phyloP scores from a whole-genome alignment of 257 asterid genomes.

The Fraxinus anomala region DNA sequence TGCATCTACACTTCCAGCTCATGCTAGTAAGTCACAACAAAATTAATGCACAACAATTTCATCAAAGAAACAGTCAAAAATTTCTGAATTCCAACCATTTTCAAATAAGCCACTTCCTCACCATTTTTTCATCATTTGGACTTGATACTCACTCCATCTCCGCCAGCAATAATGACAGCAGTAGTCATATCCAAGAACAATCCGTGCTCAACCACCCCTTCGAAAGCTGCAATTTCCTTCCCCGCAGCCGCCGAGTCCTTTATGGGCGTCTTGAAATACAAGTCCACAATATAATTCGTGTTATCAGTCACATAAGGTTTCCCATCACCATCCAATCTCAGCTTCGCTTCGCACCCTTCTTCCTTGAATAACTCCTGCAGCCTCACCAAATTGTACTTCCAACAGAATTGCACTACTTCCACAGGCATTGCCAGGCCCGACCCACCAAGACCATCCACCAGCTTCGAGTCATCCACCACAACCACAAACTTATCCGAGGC shows the following conservation, averaged over 20 bases:
- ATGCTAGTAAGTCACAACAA: not conserved
- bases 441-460: conserved; percentile 80
- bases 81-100: not conserved
- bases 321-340: conserved; percentile 66
- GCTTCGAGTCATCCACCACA: conserved; percentile 80
- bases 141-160: conserved; percentile 60
- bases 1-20: not conserved
- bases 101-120: not conserved
- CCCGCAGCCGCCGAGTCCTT: conserved; percentile 71
- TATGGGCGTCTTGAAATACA: conserved; percentile 87
- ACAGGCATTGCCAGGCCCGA: conserved; percentile 97
- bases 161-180: conserved; percentile 79
- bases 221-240: conserved; percentile 66
- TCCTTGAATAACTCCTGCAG: conserved; percentile 67
- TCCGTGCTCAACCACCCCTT: conserved; percentile 87
- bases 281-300: conserved; percentile 80
- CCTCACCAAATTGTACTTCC: conserved; percentile 67
- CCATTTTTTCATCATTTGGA: conserved; percentile 42
- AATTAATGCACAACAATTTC: not conserved
- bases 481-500: conserved; percentile 84
- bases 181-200: conserved; percentile 62
- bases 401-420: conserved; percentile 91
- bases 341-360: conserved; percentile 71
- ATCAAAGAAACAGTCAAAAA: not conserved
- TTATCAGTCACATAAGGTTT: conserved; percentile 90